Evolutionary conservation across 1,139 yeast genomes (phyloP).

Genomic region (Pichia sp.): DNA sequence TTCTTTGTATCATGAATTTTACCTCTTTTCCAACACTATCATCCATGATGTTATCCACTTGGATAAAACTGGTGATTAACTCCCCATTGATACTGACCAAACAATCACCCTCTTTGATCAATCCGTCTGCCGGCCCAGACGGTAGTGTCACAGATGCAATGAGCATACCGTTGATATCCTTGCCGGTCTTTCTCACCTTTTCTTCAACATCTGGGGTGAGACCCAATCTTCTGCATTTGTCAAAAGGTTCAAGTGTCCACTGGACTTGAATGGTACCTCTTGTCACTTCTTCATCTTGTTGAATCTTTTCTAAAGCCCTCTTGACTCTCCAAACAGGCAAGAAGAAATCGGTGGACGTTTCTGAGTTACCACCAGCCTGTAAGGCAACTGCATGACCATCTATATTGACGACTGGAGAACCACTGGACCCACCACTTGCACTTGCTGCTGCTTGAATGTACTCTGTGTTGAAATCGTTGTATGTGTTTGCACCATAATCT

Average conservation of each 20-base stretch:
- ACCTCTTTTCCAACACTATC: slow-evolving; percentile 59
- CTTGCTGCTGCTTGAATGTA: slow-evolving; percentile 96
- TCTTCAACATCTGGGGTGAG: slow-evolving; percentile 72
- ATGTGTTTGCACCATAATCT: slow-evolving; percentile 84
- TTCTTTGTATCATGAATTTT: slow-evolving; percentile 65
- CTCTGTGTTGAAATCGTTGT: slow-evolving; percentile 92
- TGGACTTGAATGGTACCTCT: slow-evolving; percentile 89
- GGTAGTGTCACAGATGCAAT: slow-evolving; percentile 84
- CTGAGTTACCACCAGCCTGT: slow-evolving; percentile 92
- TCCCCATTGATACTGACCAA: slow-evolving; percentile 68
- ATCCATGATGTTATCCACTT: slow-evolving; percentile 83
- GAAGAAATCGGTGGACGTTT: slow-evolving; percentile 90
- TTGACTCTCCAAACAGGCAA: slow-evolving; percentile 79
- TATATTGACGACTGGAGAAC: slow-evolving; percentile 89
- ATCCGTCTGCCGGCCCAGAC: slow-evolving; percentile 77
- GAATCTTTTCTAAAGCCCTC: slow-evolving; percentile 76
- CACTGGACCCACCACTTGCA: slow-evolving; percentile 94
- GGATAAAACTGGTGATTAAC: slow-evolving; percentile 64
- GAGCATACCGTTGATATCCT: slow-evolving; percentile 72
- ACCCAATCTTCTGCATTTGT: slow-evolving; percentile 86
- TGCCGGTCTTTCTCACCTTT: slow-evolving; percentile 53
- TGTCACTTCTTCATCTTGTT: slow-evolving; percentile 54
- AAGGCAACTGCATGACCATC: slow-evolving; percentile 86
- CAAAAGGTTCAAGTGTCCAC: slow-evolving; percentile 83
- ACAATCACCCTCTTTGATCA: slow-evolving; percentile 81